These are phyloP conservation scores for Magnolia sinica DNA, from an alignment of 164 flowering plant species.

Conservation along the genomic window DNA sequence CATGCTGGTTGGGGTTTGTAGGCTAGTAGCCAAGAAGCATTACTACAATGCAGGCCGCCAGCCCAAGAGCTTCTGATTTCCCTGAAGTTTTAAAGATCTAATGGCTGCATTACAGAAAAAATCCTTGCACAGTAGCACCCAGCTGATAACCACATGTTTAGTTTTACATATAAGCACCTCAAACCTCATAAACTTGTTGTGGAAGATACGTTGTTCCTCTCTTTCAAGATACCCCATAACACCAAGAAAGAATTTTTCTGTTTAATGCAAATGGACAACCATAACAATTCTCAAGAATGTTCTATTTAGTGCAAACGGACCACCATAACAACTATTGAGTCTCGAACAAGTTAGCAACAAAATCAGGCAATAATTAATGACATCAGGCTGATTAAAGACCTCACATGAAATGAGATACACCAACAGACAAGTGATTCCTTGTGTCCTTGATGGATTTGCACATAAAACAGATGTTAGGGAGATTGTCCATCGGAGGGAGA, in stretches of 20 bases:
- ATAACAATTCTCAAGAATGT: neutral
- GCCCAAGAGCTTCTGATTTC: too few relatives aligned
- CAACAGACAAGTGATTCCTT: too few relatives aligned
- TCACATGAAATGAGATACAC: neutral
- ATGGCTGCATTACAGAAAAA: neutral
- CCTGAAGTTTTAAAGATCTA: too few relatives aligned
- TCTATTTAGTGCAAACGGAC: neutral
- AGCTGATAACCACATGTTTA: too few relatives aligned
- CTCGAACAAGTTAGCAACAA: neutral
- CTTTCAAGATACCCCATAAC: neutral
- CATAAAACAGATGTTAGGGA: too few relatives aligned
- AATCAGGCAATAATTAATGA: neutral
- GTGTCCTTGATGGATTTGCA: too few relatives aligned
- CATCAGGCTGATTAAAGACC: neutral
- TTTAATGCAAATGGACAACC: too few relatives aligned
- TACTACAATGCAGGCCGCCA: neutral
- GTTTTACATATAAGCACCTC: neutral
- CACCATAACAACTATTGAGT: neutral
- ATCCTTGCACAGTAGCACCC: neutral
- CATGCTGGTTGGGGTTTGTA: neutral
- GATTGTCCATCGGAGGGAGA: neutral
- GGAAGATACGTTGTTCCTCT: neutral
- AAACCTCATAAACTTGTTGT: neutral
- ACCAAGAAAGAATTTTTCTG: too few relatives aligned
- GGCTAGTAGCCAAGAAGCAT: neutral